Percentiles rank a stretch among this genome's conserved stretches.
Evolutionary conservation across 768 basidiomycete genomes (phyloP).

Genomic region (Tylopilus sp.): DNA sequence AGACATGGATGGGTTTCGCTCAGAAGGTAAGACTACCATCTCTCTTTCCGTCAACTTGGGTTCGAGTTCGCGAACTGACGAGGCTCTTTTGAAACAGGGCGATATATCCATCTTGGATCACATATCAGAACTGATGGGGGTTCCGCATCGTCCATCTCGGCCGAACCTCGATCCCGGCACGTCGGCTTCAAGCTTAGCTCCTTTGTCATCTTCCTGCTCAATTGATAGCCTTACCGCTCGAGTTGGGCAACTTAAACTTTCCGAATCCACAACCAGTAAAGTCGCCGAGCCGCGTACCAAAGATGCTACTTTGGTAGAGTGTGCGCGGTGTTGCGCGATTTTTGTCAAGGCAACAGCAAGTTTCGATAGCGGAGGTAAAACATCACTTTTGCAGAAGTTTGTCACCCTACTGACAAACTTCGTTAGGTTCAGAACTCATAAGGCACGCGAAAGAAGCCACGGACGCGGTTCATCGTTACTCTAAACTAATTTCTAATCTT

Average conservation of each 20-base stretch:
- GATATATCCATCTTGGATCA: slow-evolving; percentile 47
- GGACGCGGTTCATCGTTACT: slow-evolving; percentile 20
- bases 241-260: slow-evolving; percentile 20
- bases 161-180: neutral
- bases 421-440: slow-evolving; percentile 14
- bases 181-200: neutral
- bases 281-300: neutral
- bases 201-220: slow-evolving; percentile 1
- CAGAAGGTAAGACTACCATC: slow-evolving; percentile 44
- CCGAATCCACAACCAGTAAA: slow-evolving; percentile 3
- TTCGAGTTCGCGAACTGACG: neutral
- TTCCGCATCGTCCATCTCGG: slow-evolving; percentile 4
- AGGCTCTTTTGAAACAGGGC: slow-evolving; percentile 33
- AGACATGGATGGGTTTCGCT: slow-evolving; percentile 69
- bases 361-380: slow-evolving; percentile 20
- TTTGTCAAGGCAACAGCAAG: slow-evolving; percentile 45
- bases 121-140: slow-evolving; percentile 42
- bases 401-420: too few species aligned
- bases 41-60: neutral
- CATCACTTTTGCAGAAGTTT: too few species aligned
- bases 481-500: slow-evolving; percentile 11
- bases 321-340: slow-evolving; percentile 39
- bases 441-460: slow-evolving; percentile 20
- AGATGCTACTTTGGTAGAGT: slow-evolving; percentile 30
- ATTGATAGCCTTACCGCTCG: slow-evolving; percentile 19